Evolutionary conservation across 2,329 filamentous ascomycete genomes (phyloP), one percentile per base, ranked within the genome.

Genomic region (Mycosphaerella sp.): DNA sequence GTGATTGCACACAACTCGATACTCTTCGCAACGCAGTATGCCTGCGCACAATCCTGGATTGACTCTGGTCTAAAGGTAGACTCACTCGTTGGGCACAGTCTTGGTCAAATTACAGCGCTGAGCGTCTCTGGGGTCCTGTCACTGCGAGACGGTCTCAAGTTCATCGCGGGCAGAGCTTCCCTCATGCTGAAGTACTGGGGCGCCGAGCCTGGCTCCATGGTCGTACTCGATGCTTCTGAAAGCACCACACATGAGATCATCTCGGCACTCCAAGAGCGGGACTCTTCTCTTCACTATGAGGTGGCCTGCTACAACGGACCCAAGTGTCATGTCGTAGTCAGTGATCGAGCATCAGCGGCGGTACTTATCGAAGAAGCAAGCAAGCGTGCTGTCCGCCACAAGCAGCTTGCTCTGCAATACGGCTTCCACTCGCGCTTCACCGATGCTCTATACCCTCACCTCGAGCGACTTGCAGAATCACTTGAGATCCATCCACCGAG

Each of bases 231-330:
- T 16, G 50, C 41, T 27, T 34, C 42, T 12, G 44, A 46, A 25
- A 14, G 36, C 6, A 39, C 18, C 17, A 39, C 44, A 16, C n/a
- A 25, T 16, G 17, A 30, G 4, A 39, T 46, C 16, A 39, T 13
- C 13, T 21, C 44, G 21, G 18, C 32, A 12, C 34, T 46, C 44
- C 35, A 21, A 18, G 5, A 39, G 21, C n/a, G 9, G n/a, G 14
- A 46, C 36, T 14, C 44, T 25, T 14, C 9, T 12, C 13, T 40
- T 14, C 30, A 34, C 10, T 16, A 25, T 18, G 50, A 51, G 14
- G 54, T 56, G 28, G 56, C 53, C n/a, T 58, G 56, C 42, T 52
- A 46, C 50, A 58, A 58, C 34, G 50, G 53, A 6, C 50, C 47
- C 4, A 34, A 27, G n/a, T 51, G 35, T 17, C 46, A 41, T 6